phyloP scores from a whole-genome alignment of 1,139 yeast species.

The Taphrina wiesneri region DNA sequence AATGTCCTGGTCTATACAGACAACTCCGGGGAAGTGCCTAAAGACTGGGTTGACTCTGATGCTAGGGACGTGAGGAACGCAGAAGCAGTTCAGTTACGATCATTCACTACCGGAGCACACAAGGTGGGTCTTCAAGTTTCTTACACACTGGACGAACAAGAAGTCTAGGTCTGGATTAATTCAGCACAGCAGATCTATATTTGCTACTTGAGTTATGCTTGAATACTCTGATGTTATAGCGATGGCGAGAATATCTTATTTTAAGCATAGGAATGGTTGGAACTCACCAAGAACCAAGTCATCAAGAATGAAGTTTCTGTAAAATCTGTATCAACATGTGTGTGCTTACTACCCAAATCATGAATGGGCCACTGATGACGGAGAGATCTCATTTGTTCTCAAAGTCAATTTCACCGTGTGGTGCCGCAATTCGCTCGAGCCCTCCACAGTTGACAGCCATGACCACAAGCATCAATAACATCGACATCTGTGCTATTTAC shows the following conservation, averaged over 20 bases:
- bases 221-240: too few species aligned
- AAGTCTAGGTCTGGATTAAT: background rate
- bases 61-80: slow-evolving; percentile 59
- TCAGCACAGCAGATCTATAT: too few species aligned
- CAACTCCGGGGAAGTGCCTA: slow-evolving; percentile 68
- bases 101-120: slow-evolving; percentile 69
- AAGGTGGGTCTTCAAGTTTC: slow-evolving; percentile 69
- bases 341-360: background rate
- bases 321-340: too few species aligned
- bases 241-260: background rate
- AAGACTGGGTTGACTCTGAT: slow-evolving; percentile 85
- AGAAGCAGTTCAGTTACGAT: slow-evolving; percentile 68
- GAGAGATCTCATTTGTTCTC: background rate
- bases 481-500: background rate
- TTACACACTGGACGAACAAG: slow-evolving; percentile 49
- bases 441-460: background rate
- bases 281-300: too few species aligned
- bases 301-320: too few species aligned
- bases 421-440: too few species aligned
- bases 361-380: background rate
- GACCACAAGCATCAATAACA: background rate
- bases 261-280: too few species aligned
- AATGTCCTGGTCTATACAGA: slow-evolving; percentile 85
- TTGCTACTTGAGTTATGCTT: too few species aligned
- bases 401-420: background rate